Base-by-base conservation (phyloP, 2,329 filamentous ascomycete species). In the Cercospora janseana region DNA sequence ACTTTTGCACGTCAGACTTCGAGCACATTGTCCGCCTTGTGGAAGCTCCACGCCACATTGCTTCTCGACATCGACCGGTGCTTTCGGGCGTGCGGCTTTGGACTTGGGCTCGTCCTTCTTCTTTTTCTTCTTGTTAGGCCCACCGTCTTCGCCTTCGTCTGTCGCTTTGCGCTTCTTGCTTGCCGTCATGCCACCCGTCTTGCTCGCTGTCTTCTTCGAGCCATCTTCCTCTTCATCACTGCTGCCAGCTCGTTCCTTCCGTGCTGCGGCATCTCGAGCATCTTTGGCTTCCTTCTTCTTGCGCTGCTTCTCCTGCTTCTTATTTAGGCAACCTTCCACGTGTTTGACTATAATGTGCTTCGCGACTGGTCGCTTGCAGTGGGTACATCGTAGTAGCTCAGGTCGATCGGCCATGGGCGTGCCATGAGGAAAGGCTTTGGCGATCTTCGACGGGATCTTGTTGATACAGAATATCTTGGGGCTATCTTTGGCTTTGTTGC, bases 21-120 rank as follows among this genome's bases (percentile, higher is more conserved):
- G 78, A 18, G 90, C 90, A 66, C 90, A 95, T 40, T 88, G 87
- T 55, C 88, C 86, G 2, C 90, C 89, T 63, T 93, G 92, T 0
- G 87, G 81, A 46, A 95, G 75, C 41, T 86, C 79, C 26, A 95
- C 90, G 77, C 90, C 90, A 64, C 90, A 95, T 70, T 95, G 90
- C 61, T 87, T 83, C 72, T 95, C 90, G 16, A 95, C 90, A 68
- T 95, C 90, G 35, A 95, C 90, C 3, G 90, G 90, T 1, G 88
- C 89, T 75, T 93, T 95, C 0, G 87, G 85, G 62, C 93, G 93
- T 0, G 87, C 79, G 1, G 80, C 77, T 69, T 94, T 95, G 8
- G 86, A 53, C 46, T 69, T 69, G 4, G 57, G 52, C 16, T 66
- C 64, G 24, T 66, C 63, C 46, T 69, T 68, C 55, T 67, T 67